These are phyloP conservation scores for Cerrena zonata DNA, from an alignment of 1,284 basidiomycete species.

Conservation along the genomic window DNA sequence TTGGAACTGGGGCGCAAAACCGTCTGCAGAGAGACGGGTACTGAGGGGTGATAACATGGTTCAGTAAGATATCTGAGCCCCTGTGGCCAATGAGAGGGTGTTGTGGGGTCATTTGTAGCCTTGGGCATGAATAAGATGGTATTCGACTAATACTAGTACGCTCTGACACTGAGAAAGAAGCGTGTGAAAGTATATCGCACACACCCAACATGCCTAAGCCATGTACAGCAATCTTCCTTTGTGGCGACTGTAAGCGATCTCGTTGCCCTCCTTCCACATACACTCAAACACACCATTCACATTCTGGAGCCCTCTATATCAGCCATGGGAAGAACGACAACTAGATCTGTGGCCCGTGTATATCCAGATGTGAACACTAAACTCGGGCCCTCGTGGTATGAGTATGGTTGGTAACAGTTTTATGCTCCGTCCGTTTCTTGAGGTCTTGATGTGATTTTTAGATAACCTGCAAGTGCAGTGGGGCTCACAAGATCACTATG, in stretches of 20 bases:
- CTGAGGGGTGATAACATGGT: slow-evolving; percentile 49
- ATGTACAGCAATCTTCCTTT: not conserved
- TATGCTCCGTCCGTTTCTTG: slow-evolving; percentile 17
- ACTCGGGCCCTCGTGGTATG: slow-evolving; percentile 72
- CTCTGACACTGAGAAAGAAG: not conserved
- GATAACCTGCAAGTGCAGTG: slow-evolving; percentile 92
- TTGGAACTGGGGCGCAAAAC: slow-evolving; percentile 13
- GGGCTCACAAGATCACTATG: slow-evolving; percentile 96
- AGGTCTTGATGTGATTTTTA: slow-evolving; percentile 19
- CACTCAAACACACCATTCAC: not conserved
- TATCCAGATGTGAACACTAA: slow-evolving; percentile 71
- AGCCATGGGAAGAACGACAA: slow-evolving; percentile 58
- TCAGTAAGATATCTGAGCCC: slow-evolving; percentile 40
- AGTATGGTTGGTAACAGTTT: slow-evolving; percentile 52
- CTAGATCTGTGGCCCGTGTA: slow-evolving; percentile 69
- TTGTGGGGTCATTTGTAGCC: not conserved
- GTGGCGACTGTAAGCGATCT: slow-evolving; percentile 1
- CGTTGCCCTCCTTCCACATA: not conserved
- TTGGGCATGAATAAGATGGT: not conserved
- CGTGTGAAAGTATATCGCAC: not conserved
- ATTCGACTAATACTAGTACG: not conserved
- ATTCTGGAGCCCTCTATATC: not conserved
- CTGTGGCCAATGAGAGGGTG: slow-evolving; percentile 48
- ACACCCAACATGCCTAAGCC: not conserved
- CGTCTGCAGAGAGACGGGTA: slow-evolving; percentile 33